Base-by-base conservation (phyloP, 345 rosid genomes). In the Boechera stricta region DNA sequence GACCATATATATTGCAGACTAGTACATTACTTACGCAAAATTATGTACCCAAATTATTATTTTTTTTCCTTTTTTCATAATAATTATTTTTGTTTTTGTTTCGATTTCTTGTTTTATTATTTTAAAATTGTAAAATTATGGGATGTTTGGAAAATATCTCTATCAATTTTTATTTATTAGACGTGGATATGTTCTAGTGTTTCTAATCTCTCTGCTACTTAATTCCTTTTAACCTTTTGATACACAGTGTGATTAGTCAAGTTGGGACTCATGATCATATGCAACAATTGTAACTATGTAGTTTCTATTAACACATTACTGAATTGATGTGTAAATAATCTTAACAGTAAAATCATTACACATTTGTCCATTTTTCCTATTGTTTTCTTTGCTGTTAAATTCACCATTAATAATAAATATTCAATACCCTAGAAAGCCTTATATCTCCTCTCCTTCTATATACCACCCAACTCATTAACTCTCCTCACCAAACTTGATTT, bases 391-490 rank as follows among this genome's bases (percentile, higher is more conserved):
- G 16, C 11, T 64, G 48, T 44, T 15, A 55, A 21, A 26, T 58
- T 4, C 45, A 59, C 55, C 16, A 36, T 44, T 55, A 48, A n/a
- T 48, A 57, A 29, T 36, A 38, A 41, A 38, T 48, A 15, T 42
- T 51, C 16, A 38, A 21, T 11, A 26, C 24, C 12, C 65, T 6
- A n/a, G 28, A 38, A 38, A 75, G 68, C 73, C 31, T 38, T 74
- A 65, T 47, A 52, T 57, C 36, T 53, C 67, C 3, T 60, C 36
- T 58, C 12, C 49, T 32, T 61, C 21, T 26, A 61, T 41, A 31
- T 58, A 68, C 74, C 57, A 76, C 75, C 79, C 64, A 69, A 76
- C 75, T 69, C 75, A 76, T 69, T 69, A 61, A 62, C 64, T 53
- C 48, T 53, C 38, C 59, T 62, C 75, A 76, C 80, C 57, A 33